Evolutionary conservation across 345 rosid genomes (phyloP).

Genomic region (Angophora floribunda): DNA sequence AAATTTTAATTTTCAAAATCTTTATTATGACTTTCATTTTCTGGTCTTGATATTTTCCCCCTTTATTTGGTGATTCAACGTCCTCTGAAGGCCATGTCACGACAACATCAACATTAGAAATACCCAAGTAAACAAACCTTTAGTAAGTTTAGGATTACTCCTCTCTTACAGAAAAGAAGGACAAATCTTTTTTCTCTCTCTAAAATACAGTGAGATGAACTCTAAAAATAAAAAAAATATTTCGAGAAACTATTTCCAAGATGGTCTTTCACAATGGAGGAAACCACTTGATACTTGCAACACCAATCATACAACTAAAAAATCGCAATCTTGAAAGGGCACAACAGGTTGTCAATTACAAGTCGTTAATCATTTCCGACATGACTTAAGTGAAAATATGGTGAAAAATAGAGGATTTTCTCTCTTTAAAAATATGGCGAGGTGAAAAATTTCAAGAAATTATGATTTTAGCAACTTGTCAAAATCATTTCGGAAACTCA

Average conservation of each 20-base stretch:
- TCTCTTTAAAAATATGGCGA: not conserved
- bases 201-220: too few species aligned
- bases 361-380: not conserved
- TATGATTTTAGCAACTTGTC: not conserved
- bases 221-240: not conserved
- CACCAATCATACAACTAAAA: rapidly evolving
- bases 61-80: not conserved
- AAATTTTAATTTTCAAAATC: too few species aligned
- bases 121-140: not conserved
- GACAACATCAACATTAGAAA: not conserved
- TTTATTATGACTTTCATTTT: not conserved
- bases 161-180: not conserved
- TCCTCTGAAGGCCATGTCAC: not conserved
- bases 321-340: rapidly evolving
- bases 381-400: rapidly evolving
- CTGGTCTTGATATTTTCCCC: too few species aligned
- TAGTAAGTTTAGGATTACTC: not conserved
- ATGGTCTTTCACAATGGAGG: rapidly evolving
- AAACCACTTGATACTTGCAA: not conserved
- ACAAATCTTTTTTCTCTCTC: too few species aligned
- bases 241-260: not conserved
- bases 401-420: not conserved
- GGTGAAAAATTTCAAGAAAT: not conserved
- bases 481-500: not conserved
- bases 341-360: rapidly evolving